Conservation (phyloP, 208 protist genomes). For the Trypanosoma cruzi region DNA sequence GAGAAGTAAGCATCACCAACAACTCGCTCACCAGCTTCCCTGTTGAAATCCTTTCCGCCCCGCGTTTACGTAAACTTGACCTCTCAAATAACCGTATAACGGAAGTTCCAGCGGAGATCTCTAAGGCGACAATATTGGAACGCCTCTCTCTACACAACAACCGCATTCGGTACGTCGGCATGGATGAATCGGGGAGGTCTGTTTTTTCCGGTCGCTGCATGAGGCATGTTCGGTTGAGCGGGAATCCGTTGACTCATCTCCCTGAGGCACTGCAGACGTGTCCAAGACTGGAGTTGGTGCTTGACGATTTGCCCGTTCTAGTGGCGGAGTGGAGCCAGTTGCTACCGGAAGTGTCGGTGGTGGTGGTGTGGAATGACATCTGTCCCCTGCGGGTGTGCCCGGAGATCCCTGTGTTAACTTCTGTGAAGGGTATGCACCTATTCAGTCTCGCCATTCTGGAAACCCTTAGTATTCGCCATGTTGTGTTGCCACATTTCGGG, state of each 20-base stretch:
- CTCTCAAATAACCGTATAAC: conserved; percentile 74
- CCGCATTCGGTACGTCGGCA: conserved; percentile 50
- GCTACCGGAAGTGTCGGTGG: conserved; percentile 26
- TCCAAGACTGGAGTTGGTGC: conserved; percentile 59
- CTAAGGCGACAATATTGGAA: conserved; percentile 46
- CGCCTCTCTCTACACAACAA: conserved; percentile 71
- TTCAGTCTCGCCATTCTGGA: conserved; percentile 14
- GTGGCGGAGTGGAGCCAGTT: conserved; percentile 64
- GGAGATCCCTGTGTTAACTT: conserved; percentile 11
- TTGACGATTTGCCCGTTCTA: conserved; percentile 71
- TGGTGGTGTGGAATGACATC: conserved; percentile 81
- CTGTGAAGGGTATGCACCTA: conserved; percentile 20
- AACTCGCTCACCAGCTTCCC: conserved; percentile 68
- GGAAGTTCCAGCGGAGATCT: conserved; percentile 43
- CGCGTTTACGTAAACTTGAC: conserved; percentile 63
- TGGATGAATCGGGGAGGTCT: conserved; percentile 30
- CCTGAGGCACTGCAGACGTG: conserved; percentile 54
- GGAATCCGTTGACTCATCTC: conserved; percentile 62
- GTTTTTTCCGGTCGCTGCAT: conserved; percentile 62
- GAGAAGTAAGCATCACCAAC: conserved; percentile 52
- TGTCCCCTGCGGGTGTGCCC: conserved; percentile 43
- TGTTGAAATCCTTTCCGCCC: conserved; percentile 52
- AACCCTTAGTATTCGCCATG: conserved; percentile 10
- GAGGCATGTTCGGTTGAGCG: conserved; percentile 64
- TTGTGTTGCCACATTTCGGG: conserved; percentile 8